Evolutionary conservation across 345 rosid species (phyloP).

Genomic region (Garcia nutans): DNA sequence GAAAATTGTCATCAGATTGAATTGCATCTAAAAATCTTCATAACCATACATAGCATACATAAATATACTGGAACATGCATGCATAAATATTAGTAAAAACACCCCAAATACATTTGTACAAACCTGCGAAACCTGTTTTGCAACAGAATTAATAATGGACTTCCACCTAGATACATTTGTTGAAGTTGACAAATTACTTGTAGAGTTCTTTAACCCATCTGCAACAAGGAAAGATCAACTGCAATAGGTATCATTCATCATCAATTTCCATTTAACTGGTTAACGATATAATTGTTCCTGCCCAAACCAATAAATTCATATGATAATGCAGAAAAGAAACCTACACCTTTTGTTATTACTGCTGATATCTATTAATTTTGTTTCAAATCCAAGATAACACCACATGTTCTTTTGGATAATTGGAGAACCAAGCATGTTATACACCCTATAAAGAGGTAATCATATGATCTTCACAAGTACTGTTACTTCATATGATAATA

Average conservation of each 20-base stretch:
- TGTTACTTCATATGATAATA: not conserved
- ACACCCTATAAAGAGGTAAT: not conserved
- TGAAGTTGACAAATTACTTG: conserved; percentile 22
- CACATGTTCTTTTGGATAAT: not conserved
- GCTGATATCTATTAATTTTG: not conserved
- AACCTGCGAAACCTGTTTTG: conserved; percentile 79
- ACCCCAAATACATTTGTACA: conserved; percentile 9
- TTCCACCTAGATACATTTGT: conserved; percentile 53
- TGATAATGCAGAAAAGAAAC: not conserved
- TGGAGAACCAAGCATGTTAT: conserved; percentile 3
- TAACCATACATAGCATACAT: not conserved
- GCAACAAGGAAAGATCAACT: conserved; percentile 23
- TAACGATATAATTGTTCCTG: not conserved
- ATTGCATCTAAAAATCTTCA: not conserved
- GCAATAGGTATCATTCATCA: conserved; percentile 6
- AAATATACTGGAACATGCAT: not conserved
- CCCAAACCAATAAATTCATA: not conserved
- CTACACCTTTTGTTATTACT: not conserved
- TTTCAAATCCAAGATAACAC: not conserved
- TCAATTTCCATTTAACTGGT: not conserved
- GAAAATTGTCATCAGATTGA: conserved; percentile 1
- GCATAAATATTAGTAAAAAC: not conserved
- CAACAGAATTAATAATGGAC: conserved; percentile 52
- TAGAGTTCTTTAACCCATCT: conserved; percentile 38
- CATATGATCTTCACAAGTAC: not conserved